A percentile compares a stretch with the other conserved stretches of the same genome.
Evolutionary conservation across 768 basidiomycete species (phyloP).

Genomic region (Boletus patriciae): DNA sequence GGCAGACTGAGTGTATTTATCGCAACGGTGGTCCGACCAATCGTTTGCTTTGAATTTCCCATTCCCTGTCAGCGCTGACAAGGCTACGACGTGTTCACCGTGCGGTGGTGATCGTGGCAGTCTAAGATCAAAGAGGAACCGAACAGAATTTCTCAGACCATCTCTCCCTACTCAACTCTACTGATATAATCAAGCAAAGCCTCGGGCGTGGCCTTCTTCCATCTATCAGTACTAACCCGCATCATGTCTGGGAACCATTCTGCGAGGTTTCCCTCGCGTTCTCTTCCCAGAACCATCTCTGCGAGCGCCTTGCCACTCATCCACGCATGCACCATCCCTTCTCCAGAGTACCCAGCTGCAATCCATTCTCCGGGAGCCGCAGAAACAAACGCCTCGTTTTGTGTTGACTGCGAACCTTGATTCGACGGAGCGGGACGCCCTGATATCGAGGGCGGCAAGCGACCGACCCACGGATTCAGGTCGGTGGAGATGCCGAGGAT

Average conservation of each 20-base stretch:
- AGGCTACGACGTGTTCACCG: no score
- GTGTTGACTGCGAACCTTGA: neutral
- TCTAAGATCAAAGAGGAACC: neutral
- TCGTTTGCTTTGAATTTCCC: neutral
- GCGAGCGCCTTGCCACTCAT: conserved; percentile 60
- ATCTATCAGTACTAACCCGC: conserved; percentile 48
- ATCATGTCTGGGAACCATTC: conserved; percentile 54
- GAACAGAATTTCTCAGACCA: neutral
- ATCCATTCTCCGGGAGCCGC: conserved; percentile 67
- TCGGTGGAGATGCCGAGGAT: conserved; percentile 65
- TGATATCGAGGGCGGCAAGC: conserved; percentile 50
- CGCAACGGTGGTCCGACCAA: neutral
- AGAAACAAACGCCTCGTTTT: neutral
- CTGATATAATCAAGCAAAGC: conserved; percentile 31
- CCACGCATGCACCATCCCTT: conserved; percentile 76
- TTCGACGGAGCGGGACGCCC: conserved; percentile 36
- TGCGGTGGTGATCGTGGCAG: neutral
- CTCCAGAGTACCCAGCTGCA: conserved; percentile 67
- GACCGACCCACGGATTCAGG: conserved; percentile 68
- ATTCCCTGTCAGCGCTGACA: no score
- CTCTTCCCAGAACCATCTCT: conserved; percentile 53
- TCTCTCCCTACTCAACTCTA: neutral
- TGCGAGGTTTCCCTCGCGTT: conserved; percentile 21
- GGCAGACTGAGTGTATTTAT: neutral
- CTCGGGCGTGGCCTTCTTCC: conserved; percentile 53